Evolutionary conservation across 2,329 filamentous ascomycete species (phyloP).

Genomic region (Calonectria montana): DNA sequence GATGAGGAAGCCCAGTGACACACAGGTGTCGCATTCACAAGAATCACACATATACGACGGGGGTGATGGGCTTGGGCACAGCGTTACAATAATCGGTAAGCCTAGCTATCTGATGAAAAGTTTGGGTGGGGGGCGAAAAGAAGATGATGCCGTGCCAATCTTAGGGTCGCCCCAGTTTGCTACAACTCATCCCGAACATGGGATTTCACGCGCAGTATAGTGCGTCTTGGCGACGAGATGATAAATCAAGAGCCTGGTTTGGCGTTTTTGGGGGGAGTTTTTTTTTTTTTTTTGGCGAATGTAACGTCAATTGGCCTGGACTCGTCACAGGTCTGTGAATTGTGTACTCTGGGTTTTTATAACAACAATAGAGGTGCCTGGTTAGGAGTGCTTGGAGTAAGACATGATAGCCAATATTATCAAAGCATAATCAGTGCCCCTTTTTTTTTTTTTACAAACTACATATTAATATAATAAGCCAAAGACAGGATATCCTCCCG

Average conservation of each 20-base stretch:
- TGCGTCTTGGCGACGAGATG: background rate
- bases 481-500: no score
- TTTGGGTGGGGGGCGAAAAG: background rate
- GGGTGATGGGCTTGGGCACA: background rate
- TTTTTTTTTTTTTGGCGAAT: no score
- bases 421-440: no score
- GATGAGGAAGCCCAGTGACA: background rate
- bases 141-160: slow-evolving; percentile 16
- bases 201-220: background rate
- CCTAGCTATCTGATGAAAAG: background rate
- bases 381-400: no score
- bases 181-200: background rate
- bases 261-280: no score
- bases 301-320: no score
- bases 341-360: no score
- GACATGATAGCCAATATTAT: no score
- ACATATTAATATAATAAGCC: no score
- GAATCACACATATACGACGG: background rate
- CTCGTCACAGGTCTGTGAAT: no score
- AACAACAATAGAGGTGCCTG: no score
- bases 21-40: background rate
- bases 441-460: no score
- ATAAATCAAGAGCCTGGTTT: background rate
- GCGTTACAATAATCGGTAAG: background rate
- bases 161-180: background rate